These are phyloP conservation scores for Wickerhamomyces xylosicus DNA, from an alignment of 805 yeast genomes.

Conservation along the genomic window DNA sequence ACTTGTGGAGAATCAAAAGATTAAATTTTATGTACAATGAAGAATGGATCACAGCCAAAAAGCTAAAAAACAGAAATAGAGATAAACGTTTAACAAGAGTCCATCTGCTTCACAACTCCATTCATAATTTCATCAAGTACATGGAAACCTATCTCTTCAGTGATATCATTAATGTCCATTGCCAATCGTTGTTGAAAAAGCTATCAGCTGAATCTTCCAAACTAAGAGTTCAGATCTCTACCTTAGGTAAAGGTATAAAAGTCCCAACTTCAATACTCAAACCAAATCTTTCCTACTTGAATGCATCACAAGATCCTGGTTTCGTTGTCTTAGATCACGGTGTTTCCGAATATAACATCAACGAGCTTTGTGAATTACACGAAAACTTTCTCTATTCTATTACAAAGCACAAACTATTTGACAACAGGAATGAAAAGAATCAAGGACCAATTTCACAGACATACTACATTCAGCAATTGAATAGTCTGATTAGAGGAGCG, in stretches of 20 bases:
- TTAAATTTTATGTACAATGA: slow-evolving; percentile 39
- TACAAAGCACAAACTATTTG: slow-evolving; percentile 26
- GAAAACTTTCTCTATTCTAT: slow-evolving; percentile 24
- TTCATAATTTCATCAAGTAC: slow-evolving; percentile 21
- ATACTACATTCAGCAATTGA: slow-evolving; percentile 32
- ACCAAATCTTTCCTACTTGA: slow-evolving; percentile 19
- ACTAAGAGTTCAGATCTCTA: background rate
- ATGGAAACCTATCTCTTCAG: slow-evolving; percentile 22
- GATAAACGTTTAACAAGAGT: slow-evolving; percentile 21
- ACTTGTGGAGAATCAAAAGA: slow-evolving; percentile 71
- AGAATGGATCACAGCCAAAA: slow-evolving; percentile 34
- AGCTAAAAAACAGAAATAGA: slow-evolving; percentile 15
- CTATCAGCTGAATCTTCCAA: slow-evolving; percentile 18
- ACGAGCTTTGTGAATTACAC: slow-evolving; percentile 33
- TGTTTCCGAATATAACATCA: slow-evolving; percentile 31
- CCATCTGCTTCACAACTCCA: slow-evolving; percentile 23
- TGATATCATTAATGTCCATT: slow-evolving; percentile 19
- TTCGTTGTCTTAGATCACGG: slow-evolving; percentile 5
- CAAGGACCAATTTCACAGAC: slow-evolving; percentile 28
- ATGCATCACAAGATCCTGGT: slow-evolving; percentile 6
- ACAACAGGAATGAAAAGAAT: slow-evolving; percentile 15
- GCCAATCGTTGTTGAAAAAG: slow-evolving; percentile 16
- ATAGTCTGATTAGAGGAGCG: slow-evolving; percentile 24
- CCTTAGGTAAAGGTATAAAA: slow-evolving; percentile 16
- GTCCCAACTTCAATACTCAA: slow-evolving; percentile 19